Evolutionary conservation across 768 basidiomycete species (phyloP).

Genomic region (Asterophora lycoperdoides): DNA sequence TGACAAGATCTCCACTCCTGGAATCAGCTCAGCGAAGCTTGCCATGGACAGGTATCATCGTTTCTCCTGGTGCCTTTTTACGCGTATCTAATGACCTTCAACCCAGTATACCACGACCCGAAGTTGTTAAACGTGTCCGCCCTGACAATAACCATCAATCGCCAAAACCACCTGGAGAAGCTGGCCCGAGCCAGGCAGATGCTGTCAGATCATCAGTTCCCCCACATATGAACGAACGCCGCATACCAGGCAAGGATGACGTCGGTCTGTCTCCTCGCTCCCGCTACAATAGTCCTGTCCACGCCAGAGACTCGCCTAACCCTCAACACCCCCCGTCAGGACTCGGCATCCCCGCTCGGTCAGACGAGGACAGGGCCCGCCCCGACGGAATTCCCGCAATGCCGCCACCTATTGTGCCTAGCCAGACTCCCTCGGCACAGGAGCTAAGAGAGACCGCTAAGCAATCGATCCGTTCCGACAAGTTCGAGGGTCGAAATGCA

Average conservation of each 20-base stretch:
- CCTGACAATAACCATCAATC: conserved; percentile 36
- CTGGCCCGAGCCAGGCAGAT: conserved; percentile 10
- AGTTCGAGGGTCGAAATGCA: conserved; percentile 44
- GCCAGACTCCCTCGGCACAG: conserved; percentile 74
- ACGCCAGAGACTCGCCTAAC: conserved; percentile 16
- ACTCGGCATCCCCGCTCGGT: conserved; percentile 26
- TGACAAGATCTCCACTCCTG: conserved; percentile 23
- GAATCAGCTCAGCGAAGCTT: conserved; percentile 45
- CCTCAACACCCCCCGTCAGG: conserved; percentile 17
- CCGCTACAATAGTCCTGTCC: conserved; percentile 26
- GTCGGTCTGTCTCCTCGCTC: conserved; percentile 15
- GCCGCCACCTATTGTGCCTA: conserved; percentile 76
- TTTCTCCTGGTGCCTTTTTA: background rate
- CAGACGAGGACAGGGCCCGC: conserved; percentile 38
- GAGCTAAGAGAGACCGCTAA: conserved; percentile 79
- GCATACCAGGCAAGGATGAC: conserved; percentile 20
- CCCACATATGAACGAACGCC: conserved; percentile 17
- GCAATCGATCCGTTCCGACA: conserved; percentile 52
- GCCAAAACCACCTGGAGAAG: conserved; percentile 25
- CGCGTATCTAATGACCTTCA: conserved; percentile 2
- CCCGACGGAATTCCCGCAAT: conserved; percentile 45
- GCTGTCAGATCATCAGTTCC: conserved; percentile 13
- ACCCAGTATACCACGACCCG: conserved; percentile 68
- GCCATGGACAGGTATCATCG: conserved; percentile 60
- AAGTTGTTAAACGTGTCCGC: conserved; percentile 65